These are phyloP conservation scores for Talinum fruticosum DNA, from an alignment of 148 eudicot genomes.

Conservation along the genomic window DNA sequence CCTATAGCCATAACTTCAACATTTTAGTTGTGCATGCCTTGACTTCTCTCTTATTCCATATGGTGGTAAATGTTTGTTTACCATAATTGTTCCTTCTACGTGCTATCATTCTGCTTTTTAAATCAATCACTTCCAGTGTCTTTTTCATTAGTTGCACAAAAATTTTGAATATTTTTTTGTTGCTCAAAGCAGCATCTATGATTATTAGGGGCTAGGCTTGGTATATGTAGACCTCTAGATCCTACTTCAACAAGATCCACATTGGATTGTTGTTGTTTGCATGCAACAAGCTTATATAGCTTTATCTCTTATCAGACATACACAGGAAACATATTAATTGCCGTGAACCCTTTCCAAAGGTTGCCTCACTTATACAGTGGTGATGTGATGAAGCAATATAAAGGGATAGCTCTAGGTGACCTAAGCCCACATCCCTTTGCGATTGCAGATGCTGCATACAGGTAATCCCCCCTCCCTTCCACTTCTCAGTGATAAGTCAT, in stretches of 20 bases:
- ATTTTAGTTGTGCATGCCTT: background rate
- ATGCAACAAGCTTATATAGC: slow-evolving; percentile 18
- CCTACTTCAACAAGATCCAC: background rate
- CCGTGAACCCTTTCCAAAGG: slow-evolving; percentile 90
- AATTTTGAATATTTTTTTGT: background rate
- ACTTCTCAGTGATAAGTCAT: slow-evolving; percentile 10
- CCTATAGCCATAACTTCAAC: background rate
- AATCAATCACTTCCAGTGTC: background rate
- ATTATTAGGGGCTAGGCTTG: background rate
- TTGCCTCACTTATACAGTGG: slow-evolving; percentile 73
- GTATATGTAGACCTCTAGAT: background rate
- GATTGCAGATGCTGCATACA: slow-evolving; percentile 92
- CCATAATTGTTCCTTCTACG: background rate
- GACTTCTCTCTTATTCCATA: background rate
- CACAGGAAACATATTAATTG: slow-evolving; percentile 88
- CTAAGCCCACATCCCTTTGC: slow-evolving; percentile 95
- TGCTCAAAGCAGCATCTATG: background rate
- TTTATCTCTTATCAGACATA: slow-evolving; percentile 62
- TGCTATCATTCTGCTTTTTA: background rate
- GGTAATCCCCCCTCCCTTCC: slow-evolving; percentile 48
- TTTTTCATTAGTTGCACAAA: background rate
- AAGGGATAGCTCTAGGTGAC: slow-evolving; percentile 76
- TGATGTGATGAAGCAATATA: slow-evolving; percentile 73
- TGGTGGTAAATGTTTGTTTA: background rate
- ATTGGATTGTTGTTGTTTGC: background rate